Conservation (phyloP, 805 yeast genomes). For the Starmerella cellae region DNA sequence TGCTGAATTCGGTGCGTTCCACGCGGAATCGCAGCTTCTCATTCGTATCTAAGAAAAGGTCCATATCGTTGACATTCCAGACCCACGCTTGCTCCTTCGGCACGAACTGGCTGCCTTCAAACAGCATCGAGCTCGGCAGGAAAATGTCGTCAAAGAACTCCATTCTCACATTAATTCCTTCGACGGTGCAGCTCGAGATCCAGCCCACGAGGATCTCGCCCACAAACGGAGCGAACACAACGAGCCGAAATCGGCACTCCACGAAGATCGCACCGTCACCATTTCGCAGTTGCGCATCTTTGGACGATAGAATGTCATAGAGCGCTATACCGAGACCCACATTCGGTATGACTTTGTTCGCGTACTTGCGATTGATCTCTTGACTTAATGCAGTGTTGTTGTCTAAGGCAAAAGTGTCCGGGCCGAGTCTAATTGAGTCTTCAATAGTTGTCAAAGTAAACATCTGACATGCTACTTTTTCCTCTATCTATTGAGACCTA, state of each 20-base stretch:
- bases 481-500: background rate
- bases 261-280: slow-evolving; percentile 88
- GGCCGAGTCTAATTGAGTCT: slow-evolving; percentile 80
- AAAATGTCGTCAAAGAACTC: slow-evolving; percentile 87
- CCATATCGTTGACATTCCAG: slow-evolving; percentile 66
- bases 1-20: slow-evolving; percentile 65
- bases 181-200: slow-evolving; percentile 76
- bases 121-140: slow-evolving; percentile 69
- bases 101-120: slow-evolving; percentile 56
- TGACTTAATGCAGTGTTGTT: slow-evolving; percentile 59
- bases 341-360: slow-evolving; percentile 72
- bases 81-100: slow-evolving; percentile 87
- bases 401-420: slow-evolving; percentile 64
- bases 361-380: slow-evolving; percentile 70
- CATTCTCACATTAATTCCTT: slow-evolving; percentile 71
- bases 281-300: slow-evolving; percentile 80
- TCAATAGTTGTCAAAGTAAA: slow-evolving; percentile 68
- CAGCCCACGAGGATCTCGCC: slow-evolving; percentile 90
- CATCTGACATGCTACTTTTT: slow-evolving; percentile 35
- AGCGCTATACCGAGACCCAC: slow-evolving; percentile 74
- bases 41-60: slow-evolving; percentile 72
- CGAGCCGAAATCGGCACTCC: slow-evolving; percentile 52
- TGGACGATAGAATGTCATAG: slow-evolving; percentile 69
- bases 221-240: slow-evolving; percentile 84
- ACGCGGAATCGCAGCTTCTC: slow-evolving; percentile 86